A percentile compares a stretch with the other conserved stretches of the same genome.
Evolutionary conservation across 1,284 basidiomycete species (phyloP).

Genomic region (Chondrostereum purpureum): DNA sequence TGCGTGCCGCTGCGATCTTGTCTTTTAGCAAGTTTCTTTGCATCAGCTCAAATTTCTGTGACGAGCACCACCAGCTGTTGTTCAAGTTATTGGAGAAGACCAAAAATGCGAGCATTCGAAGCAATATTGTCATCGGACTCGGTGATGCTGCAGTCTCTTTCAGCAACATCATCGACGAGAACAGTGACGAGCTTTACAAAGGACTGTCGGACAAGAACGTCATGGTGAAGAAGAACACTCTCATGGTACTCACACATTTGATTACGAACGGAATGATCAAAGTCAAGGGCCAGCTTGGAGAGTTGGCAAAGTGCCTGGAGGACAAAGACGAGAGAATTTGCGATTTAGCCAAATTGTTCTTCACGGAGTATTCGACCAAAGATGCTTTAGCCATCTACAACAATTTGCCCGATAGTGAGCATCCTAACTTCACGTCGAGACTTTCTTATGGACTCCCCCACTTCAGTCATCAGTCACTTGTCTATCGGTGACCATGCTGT

Average conservation of each 20-base stretch:
- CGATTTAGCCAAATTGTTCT: conserved; percentile 95
- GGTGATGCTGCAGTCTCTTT: conserved; percentile 97
- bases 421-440: neutral
- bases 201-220: conserved; percentile 84
- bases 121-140: conserved; percentile 95
- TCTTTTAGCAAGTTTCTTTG: conserved; percentile 97
- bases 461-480: conserved; percentile 84
- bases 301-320: conserved; percentile 99
- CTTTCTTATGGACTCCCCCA: conserved; percentile 7
- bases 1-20: conserved; percentile 84
- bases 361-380: conserved; percentile 93
- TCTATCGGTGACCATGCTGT: conserved; percentile 93
- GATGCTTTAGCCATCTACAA: conserved; percentile 99
- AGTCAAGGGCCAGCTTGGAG: conserved; percentile 97
- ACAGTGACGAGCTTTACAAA: conserved; percentile 92
- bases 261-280: conserved; percentile 99
- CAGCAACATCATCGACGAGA: conserved; percentile 94
- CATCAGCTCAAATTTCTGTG: conserved; percentile 91
- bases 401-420: conserved; percentile 84
- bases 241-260: conserved; percentile 97
- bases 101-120: conserved; percentile 82
- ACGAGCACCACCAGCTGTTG: conserved; percentile 79
- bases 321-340: conserved; percentile 87
- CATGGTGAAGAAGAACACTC: conserved; percentile 96
- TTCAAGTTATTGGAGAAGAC: conserved; percentile 94